Percentiles rank a stretch among this genome's conserved stretches.
phyloP scores from a whole-genome alignment of 768 basidiomycete genomes.

The Cantharellus anzutake region DNA sequence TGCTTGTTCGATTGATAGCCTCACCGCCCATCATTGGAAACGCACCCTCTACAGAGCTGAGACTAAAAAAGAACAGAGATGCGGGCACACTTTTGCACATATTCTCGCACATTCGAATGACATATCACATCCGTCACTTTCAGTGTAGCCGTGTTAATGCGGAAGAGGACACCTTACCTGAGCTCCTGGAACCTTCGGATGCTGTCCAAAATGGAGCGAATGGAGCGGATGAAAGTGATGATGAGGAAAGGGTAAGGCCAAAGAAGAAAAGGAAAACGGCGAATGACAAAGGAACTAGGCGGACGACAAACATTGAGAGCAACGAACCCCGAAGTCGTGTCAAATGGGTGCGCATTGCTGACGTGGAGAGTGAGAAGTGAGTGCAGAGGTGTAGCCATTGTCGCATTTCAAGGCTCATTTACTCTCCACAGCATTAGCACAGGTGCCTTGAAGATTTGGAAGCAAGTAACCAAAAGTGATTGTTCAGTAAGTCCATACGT shows the following conservation, averaged over 20 bases:
- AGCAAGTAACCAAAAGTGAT: background rate
- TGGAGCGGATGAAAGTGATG: background rate
- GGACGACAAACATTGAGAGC: background rate
- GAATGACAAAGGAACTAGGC: background rate
- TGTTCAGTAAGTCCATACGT: no score
- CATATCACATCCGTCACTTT: slow-evolving; percentile 22
- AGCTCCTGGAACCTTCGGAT: slow-evolving; percentile 25
- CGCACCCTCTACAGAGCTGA: slow-evolving; percentile 11
- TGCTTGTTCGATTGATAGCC: slow-evolving; percentile 23
- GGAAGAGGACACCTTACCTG: background rate
- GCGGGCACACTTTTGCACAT: slow-evolving; percentile 57
- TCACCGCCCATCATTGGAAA: slow-evolving; percentile 11
- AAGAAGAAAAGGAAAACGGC: background rate
- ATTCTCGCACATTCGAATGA: slow-evolving; percentile 84
- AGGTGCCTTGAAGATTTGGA: slow-evolving; percentile 1
- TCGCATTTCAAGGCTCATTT: background rate
- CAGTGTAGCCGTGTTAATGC: background rate
- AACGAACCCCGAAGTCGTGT: background rate
- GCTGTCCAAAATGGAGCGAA: slow-evolving; percentile 7
- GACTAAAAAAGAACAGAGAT: slow-evolving; percentile 26
- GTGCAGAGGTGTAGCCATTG: background rate
- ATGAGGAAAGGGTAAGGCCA: background rate
- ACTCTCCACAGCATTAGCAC: background rate
- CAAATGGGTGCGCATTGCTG: background rate
- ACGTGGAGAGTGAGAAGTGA: background rate